Evolutionary conservation across 75 land plant genomes (phyloP).

Genomic region (Selaginella tamariscina): DNA sequence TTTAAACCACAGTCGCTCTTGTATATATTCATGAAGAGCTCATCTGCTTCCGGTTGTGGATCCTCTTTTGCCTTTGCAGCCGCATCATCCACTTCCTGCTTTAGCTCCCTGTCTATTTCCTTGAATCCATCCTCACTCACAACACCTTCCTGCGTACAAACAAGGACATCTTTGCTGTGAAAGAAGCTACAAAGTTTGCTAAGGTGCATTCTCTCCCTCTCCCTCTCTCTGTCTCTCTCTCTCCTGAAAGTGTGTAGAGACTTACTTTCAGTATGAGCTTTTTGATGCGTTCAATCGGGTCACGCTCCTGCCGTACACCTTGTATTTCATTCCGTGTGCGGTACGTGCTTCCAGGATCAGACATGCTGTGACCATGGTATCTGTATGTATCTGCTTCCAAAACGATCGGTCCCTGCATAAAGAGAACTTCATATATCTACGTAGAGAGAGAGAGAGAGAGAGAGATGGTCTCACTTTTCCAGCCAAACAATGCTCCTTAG

Average conservation of each 20-base stretch:
- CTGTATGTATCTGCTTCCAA: conserved; percentile 33
- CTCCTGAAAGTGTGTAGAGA: not conserved
- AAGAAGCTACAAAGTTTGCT: conserved; percentile 20
- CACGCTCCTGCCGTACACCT: conserved; percentile 25
- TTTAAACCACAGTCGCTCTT: conserved; percentile 19
- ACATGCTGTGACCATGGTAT: conserved; percentile 41
- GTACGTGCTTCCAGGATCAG: conserved; percentile 35
- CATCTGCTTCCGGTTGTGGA: conserved; percentile 16
- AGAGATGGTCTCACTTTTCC: conserved; percentile 20
- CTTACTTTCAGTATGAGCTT: conserved; percentile 26
- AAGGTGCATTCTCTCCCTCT: conserved; percentile 25
- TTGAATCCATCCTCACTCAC: conserved; percentile 22
- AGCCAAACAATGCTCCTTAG: conserved; percentile 28
- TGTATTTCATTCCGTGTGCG: conserved; percentile 29
- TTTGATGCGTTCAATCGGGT: conserved; percentile 27
- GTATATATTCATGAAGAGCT: conserved; percentile 25
- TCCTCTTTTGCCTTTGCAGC: conserved; percentile 22
- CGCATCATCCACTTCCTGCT: conserved; percentile 25
- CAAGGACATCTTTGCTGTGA: conserved; percentile 22
- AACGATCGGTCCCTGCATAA: conserved; percentile 33
- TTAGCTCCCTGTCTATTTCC: conserved; percentile 25
- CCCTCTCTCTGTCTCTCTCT: not conserved
- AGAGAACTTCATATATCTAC: not conserved
- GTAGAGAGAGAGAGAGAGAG: not conserved
- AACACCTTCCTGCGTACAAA: conserved; percentile 18